Conservation (phyloP, 2,329 filamentous ascomycete genomes). For the Beauveria sp. region DNA sequence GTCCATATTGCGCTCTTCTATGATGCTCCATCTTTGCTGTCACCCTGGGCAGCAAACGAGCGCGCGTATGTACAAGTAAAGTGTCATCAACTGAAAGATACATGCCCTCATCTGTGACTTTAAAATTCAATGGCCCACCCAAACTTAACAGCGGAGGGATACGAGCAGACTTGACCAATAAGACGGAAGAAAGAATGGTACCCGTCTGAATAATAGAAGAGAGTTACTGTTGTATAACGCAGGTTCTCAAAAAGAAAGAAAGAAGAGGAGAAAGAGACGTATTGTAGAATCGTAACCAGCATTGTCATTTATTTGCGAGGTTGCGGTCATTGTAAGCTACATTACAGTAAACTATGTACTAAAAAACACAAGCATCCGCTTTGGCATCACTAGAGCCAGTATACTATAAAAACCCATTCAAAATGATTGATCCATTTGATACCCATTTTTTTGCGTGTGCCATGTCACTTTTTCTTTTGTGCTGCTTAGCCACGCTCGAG, state of each 20-base stretch:
- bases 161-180: not conserved
- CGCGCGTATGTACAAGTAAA: no score
- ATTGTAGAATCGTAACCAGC: not conserved
- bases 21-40: no score
- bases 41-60: no score
- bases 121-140: no score
- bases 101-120: no score
- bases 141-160: no score
- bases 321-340: not conserved
- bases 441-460: not conserved
- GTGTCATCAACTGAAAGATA: no score
- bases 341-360: conserved; percentile 6
- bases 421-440: not conserved
- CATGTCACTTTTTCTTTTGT: not conserved
- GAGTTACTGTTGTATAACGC: no score
- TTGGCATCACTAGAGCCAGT: not conserved
- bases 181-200: no score
- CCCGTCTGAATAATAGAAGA: no score
- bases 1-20: not conserved
- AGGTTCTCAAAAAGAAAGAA: no score
- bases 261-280: not conserved
- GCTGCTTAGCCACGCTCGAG: not conserved
- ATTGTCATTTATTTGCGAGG: not conserved
- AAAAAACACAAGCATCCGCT: not conserved
- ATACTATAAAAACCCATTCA: not conserved